Evolutionary conservation across 208 protist genomes (phyloP).

Genomic region (Leishmania mexicana): DNA sequence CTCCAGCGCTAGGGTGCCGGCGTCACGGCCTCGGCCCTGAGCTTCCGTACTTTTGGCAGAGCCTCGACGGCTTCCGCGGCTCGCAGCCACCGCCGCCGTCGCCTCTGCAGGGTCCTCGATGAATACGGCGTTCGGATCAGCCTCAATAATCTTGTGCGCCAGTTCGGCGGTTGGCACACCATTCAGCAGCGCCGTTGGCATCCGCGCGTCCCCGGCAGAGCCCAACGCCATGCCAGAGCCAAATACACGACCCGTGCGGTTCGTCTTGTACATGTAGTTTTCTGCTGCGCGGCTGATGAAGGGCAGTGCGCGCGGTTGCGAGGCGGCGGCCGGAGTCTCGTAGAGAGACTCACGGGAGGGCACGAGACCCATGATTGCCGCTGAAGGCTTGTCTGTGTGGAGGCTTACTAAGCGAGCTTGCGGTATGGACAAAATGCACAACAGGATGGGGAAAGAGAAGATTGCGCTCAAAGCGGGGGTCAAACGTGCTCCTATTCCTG

Average conservation of each 20-base stretch:
- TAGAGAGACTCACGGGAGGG: conserved; percentile 27
- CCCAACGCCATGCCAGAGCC: conserved; percentile 6
- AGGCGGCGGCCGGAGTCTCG: not conserved
- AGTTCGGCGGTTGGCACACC: conserved; percentile 14
- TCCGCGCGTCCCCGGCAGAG: not conserved
- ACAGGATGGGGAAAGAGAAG: not conserved
- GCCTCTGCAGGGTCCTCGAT: conserved; percentile 19
- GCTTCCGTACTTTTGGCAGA: not conserved
- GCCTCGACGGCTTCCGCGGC: conserved; percentile 1
- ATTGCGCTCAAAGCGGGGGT: not conserved
- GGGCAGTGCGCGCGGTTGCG: conserved; percentile 12
- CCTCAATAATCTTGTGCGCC: conserved; percentile 6
- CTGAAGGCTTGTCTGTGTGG: not conserved
- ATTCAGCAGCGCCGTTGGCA: conserved; percentile 17
- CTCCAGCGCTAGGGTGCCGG: not conserved
- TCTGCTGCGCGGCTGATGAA: conserved; percentile 40
- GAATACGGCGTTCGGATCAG: conserved; percentile 10
- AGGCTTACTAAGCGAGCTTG: not conserved
- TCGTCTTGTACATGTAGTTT: conserved; percentile 35
- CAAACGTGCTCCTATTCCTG: too few relatives aligned
- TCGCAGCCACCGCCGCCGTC: conserved; percentile 18
- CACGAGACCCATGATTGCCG: conserved; percentile 29
- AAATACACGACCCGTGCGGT: conserved; percentile 21
- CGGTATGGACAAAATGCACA: not conserved
- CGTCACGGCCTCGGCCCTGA: not conserved